These are phyloP conservation scores for Chamaecyparis obtusa DNA, from an alignment of 75 land plant genomes.

Conservation along the genomic window DNA sequence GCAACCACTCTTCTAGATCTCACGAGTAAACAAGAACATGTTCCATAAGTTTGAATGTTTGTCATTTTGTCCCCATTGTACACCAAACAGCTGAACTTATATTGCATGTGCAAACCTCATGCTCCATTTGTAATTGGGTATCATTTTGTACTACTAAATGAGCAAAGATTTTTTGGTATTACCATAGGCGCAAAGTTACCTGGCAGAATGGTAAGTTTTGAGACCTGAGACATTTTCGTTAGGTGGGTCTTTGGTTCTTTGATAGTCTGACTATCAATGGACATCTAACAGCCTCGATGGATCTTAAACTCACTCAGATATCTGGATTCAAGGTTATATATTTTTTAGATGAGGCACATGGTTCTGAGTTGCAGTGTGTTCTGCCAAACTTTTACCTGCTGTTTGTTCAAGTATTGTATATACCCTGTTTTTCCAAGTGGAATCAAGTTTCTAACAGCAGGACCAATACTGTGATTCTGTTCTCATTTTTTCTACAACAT, in stretches of 20 bases:
- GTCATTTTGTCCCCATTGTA: background rate
- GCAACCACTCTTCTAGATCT: constrained; percentile 6
- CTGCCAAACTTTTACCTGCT: background rate
- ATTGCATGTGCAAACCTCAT: background rate
- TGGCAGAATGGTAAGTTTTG: background rate
- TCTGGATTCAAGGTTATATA: background rate
- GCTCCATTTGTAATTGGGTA: background rate
- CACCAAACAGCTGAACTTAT: background rate
- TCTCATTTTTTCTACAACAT: background rate
- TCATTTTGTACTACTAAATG: background rate
- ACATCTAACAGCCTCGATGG: background rate
- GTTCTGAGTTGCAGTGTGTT: background rate
- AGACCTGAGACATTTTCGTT: background rate
- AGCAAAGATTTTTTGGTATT: background rate
- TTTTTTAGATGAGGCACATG: background rate
- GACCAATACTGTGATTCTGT: background rate
- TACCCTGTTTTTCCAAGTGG: background rate
- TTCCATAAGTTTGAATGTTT: constrained; percentile 2
- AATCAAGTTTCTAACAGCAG: background rate
- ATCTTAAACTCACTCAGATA: background rate
- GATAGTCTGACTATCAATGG: background rate
- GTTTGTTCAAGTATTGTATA: background rate
- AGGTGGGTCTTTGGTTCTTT: background rate
- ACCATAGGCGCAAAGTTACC: background rate
- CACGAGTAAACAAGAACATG: constrained; percentile 9